Base-by-base conservation (phyloP, 2,329 filamentous ascomycete species). In the Cercospora sp. region DNA sequence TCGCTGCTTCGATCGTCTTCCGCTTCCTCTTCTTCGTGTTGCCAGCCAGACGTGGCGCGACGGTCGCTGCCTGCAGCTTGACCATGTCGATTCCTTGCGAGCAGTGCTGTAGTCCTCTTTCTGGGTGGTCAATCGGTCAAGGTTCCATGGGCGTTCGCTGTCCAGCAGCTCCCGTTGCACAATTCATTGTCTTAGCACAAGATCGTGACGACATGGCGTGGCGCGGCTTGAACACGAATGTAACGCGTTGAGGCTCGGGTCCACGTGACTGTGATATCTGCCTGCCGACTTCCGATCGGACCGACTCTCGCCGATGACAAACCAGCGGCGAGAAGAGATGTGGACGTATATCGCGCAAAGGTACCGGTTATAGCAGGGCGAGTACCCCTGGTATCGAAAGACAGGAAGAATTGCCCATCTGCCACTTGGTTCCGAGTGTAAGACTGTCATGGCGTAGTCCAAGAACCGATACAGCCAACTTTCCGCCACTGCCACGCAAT, bases 61-160 rank as follows among this genome's bases (percentile, higher is more conserved):
- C 80, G 5, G 83, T 83, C 8, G 82, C 82, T 65, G 82, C 83
- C 75, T 84, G 81, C 30, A 85, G 74, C 71, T 81, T 81, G 72
- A 81, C 78, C 83, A 84, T 84, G 5, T 53, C 34, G 30, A 30
- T 45, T 26, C 10, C 30, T 4, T 59, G 3, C 12, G n/a, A 7
- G 55, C 60, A 58, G 51, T 57, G 24, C 64, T 62, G 64, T 55
- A 16, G 5, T 30, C 49, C 24, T 55, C 24, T 5, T 26, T 5
- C 10, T n/a, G 24, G n/a, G n/a, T 55, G n/a, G 30, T 65, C 26
- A 10, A 24, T 26, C 61, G 9, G 26, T 43, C 24, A 24, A 32
- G 12, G 26, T 51, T 24, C 2, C 13, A 43, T 12, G 16, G n/a
- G n/a, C 34, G 9, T 12, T 18, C 34, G 62, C 62, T 24, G 62